Evolutionary conservation across 495 filamentous ascomycete genomes (phyloP).

Genomic region (Corynascus novoguineensis): DNA sequence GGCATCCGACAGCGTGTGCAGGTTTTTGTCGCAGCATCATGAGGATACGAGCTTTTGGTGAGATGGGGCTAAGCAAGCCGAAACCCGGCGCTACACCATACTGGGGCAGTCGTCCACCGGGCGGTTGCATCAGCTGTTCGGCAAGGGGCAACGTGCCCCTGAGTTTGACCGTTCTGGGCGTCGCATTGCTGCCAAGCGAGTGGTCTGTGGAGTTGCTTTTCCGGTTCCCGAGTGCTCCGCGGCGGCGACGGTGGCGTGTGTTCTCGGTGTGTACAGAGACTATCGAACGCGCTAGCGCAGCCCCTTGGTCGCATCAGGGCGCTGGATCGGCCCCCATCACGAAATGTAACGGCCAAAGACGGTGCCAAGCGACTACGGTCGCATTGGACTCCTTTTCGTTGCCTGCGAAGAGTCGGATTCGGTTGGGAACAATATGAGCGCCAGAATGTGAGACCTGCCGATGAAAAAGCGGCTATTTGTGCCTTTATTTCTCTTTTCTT

Average conservation of each 20-base stretch:
- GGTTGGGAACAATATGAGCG: background rate
- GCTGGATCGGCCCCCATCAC: background rate
- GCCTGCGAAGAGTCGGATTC: too few relatives aligned
- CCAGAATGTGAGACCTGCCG: background rate
- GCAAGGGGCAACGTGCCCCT: conserved; percentile 9
- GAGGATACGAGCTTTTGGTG: conserved; percentile 17
- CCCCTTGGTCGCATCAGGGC: too few relatives aligned
- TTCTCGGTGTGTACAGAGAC: background rate
- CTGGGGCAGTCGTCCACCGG: background rate
- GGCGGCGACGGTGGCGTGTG: background rate
- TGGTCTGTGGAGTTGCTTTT: background rate
- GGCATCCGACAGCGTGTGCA: background rate
- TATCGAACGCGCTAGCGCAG: background rate
- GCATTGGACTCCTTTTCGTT: background rate
- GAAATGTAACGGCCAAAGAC: background rate
- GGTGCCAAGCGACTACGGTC: background rate
- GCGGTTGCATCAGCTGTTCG: conserved; percentile 10
- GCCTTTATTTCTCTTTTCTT: too few relatives aligned
- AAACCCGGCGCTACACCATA: conserved; percentile 16
- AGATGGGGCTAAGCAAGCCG: conserved; percentile 6
- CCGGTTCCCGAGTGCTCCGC: background rate
- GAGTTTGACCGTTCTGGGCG: conserved; percentile 9
- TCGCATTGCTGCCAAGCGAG: conserved; percentile 6
- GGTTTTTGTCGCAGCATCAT: conserved; percentile 2
- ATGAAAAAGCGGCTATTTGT: background rate